Base-by-base conservation (phyloP, 192 early-diverging fungal species). In the Gonapodya sp. region DNA sequence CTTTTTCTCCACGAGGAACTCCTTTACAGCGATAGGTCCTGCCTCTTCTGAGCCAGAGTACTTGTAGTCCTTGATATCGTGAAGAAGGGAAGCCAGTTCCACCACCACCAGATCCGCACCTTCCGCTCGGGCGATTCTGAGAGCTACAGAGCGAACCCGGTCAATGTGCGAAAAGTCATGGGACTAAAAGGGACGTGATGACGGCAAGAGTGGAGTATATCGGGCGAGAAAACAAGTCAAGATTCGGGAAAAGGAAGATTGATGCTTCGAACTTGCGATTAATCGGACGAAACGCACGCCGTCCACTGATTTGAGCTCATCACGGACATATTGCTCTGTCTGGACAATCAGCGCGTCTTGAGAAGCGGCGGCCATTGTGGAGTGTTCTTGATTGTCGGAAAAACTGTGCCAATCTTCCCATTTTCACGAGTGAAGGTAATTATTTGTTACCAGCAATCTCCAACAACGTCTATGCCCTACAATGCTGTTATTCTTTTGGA, bases 51-150 rank as follows among this genome's bases (percentile, higher is more conserved):
- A 18, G 8, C 75, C 30, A 16, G 79, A 32, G 73, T 81, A 81
- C 79, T 85, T 85, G 74, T 80, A 24, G 78, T 85, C 84, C 34
- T 33, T 64, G 30, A 85, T 78, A 64, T 85, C 84, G 81, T 85
- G 84, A 34, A 85, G 82, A n/a, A 82, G 46, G 1, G 82, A 73
- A 31, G 82, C 82, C 73, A 83, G 46, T 24, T 78, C 82, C 0
- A 84, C 82, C 16, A 77, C 32, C 2, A 79, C 31, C 36, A 34
- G 8, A 31, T 84, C 36, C 0, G 35, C 79, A 31, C 34, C 73
- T 30, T 72, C 31, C 18, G 34, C 46, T 1, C 24, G 18, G 0
- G n/a, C 81, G 36, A 84, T 81, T n/a, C 37, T 36, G 2, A 80
- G 79, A 18, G 81, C 83, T 1, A 83, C 30, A 1, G 33, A 14